Base-by-base conservation (phyloP, 306 rosid genomes). In the Cicer judaicum region DNA sequence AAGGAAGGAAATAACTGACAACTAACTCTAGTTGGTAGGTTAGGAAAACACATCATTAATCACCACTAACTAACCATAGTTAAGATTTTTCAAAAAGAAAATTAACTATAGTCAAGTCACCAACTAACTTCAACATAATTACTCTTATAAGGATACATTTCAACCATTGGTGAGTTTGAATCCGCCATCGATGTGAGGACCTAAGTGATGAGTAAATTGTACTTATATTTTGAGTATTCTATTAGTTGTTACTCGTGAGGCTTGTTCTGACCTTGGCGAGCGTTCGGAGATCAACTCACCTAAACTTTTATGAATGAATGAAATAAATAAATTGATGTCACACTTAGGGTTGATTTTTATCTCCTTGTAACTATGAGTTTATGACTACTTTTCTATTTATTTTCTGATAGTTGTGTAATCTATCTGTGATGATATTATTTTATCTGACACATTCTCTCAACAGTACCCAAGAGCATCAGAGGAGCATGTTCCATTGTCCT, bases 391-490 rank as follows among this genome's bases (percentile, higher is more conserved):
- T 59, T 19, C 36, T 19, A 62, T 14, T 74, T 57, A 68, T 53
- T 70, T 53, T 49, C 11, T 14, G 34, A 60, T 71, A 57, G 24
- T 56, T 60, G 43, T 80, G 69, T 38, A 74, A 50, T 57, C 57
- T 19, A 61, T 70, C 13, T 21, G 50, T 64, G 49, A 24, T 70
- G 38, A 5, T 40, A 65, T 73, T 64, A 70, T 46, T 68, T 73
- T 12, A 42, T 70, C 75, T 76, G 69, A 34, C 63, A 43, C 59
- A 70, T 79, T 81, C n/a, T 82, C 60, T 77, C 46, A 78, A 79
- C 90, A 92, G 97, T 89, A 88, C 64, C 99, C 93, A 52, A 84
- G 88, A 78, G 82, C 88, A 74, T 85, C 88, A 9, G 98, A 86
- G 21, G 98, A 95, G 91, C 96, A 87, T 53, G 85, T 88, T 54